These are phyloP conservation scores for Amylocystis lapponica DNA, from an alignment of 768 basidiomycete genomes.

Conservation along the genomic window DNA sequence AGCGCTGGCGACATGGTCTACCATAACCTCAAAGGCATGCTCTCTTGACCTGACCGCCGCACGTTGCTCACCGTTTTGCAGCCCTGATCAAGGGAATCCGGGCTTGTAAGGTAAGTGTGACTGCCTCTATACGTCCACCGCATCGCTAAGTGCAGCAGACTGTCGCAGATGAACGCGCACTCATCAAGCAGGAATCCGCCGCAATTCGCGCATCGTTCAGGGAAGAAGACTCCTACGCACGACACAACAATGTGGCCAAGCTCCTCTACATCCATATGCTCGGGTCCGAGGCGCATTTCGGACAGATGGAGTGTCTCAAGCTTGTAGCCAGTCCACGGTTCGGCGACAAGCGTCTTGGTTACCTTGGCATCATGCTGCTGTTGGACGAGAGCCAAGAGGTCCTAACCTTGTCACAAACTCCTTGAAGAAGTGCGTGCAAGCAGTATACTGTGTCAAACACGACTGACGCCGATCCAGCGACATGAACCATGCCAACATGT, in stretches of 20 bases:
- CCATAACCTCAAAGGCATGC: slow-evolving; percentile 82
- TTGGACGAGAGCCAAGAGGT: slow-evolving; percentile 98
- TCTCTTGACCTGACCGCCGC: neutral
- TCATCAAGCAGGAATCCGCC: slow-evolving; percentile 96
- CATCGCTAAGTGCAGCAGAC: slow-evolving; percentile 49
- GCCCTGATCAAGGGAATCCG: slow-evolving; percentile 98
- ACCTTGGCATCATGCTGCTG: slow-evolving; percentile 95
- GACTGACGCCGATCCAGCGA: slow-evolving; percentile 51
- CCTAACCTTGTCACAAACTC: slow-evolving; percentile 96
- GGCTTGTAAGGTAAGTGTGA: slow-evolving; percentile 71
- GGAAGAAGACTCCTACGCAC: slow-evolving; percentile 91
- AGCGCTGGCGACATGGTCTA: slow-evolving; percentile 53
- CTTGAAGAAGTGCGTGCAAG: slow-evolving; percentile 86
- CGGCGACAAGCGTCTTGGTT: slow-evolving; percentile 93
- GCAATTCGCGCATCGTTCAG: slow-evolving; percentile 95
- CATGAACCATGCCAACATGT: slow-evolving; percentile 99
- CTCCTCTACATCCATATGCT: slow-evolving; percentile 99
- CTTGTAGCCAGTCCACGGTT: slow-evolving; percentile 94
- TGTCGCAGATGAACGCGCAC: slow-evolving; percentile 93
- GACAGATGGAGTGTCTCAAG: slow-evolving; percentile 96
- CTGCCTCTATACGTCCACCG: slow-evolving; percentile 2
- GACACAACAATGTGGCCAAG: slow-evolving; percentile 97
- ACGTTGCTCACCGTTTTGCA: slow-evolving; percentile 29
- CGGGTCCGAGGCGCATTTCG: slow-evolving; percentile 97
- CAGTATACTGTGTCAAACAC: neutral